These are phyloP conservation scores for Micromonas commoda DNA, from an alignment of 139 green algal genomes.

Conservation along the genomic window DNA sequence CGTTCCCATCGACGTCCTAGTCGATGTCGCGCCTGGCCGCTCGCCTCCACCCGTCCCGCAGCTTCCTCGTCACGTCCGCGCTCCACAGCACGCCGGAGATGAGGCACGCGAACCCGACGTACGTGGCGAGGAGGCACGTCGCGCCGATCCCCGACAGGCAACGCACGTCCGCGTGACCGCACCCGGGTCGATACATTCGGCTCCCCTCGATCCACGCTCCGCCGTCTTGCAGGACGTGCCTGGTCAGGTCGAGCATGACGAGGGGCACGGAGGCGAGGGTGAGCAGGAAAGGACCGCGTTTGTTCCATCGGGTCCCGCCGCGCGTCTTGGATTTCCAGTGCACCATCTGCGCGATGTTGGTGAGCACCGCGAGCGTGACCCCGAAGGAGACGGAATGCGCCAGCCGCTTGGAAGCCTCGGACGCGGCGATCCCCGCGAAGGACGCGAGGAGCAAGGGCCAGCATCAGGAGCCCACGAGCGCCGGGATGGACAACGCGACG, in stretches of 20 bases:
- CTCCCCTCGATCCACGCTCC: constrained; percentile 45
- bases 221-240: constrained; percentile 57
- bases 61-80: not conserved
- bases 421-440: constrained; percentile 52
- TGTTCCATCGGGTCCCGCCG: not conserved
- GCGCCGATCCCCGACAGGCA: not conserved
- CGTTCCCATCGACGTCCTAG: no score
- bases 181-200: constrained; percentile 52
- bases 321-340: constrained; percentile 1
- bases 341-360: constrained; percentile 46
- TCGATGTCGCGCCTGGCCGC: no score
- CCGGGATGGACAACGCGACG: not conserved
- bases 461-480: constrained; percentile 58
- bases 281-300: constrained; percentile 46
- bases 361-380: constrained; percentile 50
- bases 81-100: not conserved
- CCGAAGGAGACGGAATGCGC: constrained; percentile 54
- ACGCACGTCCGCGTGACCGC: constrained; percentile 22
- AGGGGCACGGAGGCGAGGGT: constrained; percentile 43
- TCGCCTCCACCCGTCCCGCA: not conserved
- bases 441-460: constrained; percentile 55
- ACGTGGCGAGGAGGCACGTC: not conserved
- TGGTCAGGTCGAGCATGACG: constrained; percentile 49
- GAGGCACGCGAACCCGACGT: constrained; percentile 7
- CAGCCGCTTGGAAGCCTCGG: constrained; percentile 53